Evolutionary conservation across 139 green algal species (phyloP).

Genomic region (Nannochloris sp.): DNA sequence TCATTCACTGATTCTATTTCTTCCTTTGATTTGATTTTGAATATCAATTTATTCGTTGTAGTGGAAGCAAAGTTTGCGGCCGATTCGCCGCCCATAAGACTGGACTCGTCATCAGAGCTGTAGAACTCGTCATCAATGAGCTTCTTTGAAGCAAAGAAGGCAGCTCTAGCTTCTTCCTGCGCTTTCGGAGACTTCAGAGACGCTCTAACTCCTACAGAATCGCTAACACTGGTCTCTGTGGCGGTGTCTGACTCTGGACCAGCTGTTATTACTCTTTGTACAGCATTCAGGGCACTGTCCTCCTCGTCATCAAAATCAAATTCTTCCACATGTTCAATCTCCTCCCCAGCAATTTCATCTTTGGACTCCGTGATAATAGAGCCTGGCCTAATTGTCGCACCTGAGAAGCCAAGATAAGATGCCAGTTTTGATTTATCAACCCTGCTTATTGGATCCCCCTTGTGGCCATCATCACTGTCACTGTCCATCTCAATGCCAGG

Average conservation of each 20-base stretch:
- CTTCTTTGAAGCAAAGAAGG: constrained; percentile 19
- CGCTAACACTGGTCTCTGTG: not conserved
- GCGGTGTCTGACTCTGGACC: not conserved
- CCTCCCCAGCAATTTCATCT: not conserved
- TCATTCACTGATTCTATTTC: not conserved
- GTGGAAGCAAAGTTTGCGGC: not conserved
- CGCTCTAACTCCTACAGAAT: not conserved
- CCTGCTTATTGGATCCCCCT: constrained; percentile 17
- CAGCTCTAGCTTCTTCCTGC: constrained; percentile 16
- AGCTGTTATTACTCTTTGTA: constrained; percentile 4
- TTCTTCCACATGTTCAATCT: not conserved
- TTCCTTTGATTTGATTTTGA: constrained; percentile 1
- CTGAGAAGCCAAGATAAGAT: constrained; percentile 21
- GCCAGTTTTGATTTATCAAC: constrained; percentile 21
- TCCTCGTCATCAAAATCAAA: not conserved
- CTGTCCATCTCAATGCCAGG: not conserved
- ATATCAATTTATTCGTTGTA: not conserved
- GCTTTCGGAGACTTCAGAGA: not conserved
- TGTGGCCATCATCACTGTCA: not conserved
- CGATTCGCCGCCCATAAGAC: not conserved
- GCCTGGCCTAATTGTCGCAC: constrained; percentile 6
- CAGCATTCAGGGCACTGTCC: not conserved
- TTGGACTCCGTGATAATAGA: not conserved
- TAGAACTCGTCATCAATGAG: constrained; percentile 30
- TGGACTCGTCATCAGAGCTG: constrained; percentile 25